phyloP scores from a whole-genome alignment of 768 basidiomycete species.

The Phanerochaete carnosa region DNA sequence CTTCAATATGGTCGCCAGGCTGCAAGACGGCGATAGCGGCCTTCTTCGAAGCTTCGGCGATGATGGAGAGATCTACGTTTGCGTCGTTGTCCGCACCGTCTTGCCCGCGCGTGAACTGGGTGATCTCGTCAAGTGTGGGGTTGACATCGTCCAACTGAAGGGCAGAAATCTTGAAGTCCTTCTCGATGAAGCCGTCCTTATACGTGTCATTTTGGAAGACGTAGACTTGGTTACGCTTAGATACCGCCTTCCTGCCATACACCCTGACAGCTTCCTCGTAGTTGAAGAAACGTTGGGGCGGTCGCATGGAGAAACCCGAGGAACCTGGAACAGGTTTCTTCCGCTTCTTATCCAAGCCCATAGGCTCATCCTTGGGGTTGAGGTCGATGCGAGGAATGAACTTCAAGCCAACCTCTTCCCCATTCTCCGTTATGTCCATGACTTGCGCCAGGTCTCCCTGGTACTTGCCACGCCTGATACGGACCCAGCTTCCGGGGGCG shows the following conservation, averaged over 20 bases:
- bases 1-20: conserved; percentile 96
- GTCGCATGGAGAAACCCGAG: conserved; percentile 59
- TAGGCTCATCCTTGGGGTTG: conserved; percentile 75
- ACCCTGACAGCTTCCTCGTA: conserved; percentile 88
- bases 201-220: conserved; percentile 94
- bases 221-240: conserved; percentile 69
- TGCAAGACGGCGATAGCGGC: conserved; percentile 93
- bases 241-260: conserved; percentile 75
- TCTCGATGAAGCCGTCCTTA: conserved; percentile 93
- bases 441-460: conserved; percentile 94
- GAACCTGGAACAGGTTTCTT: conserved; percentile 55
- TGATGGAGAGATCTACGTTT: conserved; percentile 83
- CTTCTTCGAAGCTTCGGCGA: conserved; percentile 89
- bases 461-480: conserved; percentile 91
- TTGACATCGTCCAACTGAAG: conserved; percentile 85
- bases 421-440: conserved; percentile 88
- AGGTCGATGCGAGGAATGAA: conserved; percentile 98
- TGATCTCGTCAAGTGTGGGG: conserved; percentile 95
- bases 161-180: conserved; percentile 83
- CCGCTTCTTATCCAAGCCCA: conserved; percentile 66
- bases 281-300: conserved; percentile 91
- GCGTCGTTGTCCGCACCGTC: conserved; percentile 66
- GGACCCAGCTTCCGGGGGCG: conserved; percentile 89
- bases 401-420: conserved; percentile 88
- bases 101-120: conserved; percentile 76